Percentiles rank a stretch among this genome's conserved stretches.
These are phyloP conservation scores for Quercus cerris DNA, from an alignment of 306 rosid genomes.

Conservation along the genomic window DNA sequence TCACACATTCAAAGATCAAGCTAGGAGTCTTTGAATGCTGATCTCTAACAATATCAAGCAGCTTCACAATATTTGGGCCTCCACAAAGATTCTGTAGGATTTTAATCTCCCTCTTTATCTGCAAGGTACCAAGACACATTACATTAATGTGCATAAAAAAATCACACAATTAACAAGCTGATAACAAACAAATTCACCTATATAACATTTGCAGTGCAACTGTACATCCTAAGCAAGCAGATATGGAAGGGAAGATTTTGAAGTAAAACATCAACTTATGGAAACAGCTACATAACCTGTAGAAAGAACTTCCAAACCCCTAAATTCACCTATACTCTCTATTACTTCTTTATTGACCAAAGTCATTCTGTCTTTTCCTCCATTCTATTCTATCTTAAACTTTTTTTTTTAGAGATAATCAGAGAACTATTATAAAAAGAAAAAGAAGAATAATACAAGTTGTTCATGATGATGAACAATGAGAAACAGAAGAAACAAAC, in stretches of 20 bases:
- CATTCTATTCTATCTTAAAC: background rate
- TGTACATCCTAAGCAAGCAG: background rate
- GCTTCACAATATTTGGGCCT: slow-evolving; percentile 90
- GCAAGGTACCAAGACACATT: slow-evolving; percentile 19
- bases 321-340: background rate
- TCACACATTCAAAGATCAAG: slow-evolving; percentile 83
- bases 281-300: background rate
- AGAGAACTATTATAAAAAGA: too few relatives aligned
- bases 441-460: too few relatives aligned
- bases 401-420: background rate
- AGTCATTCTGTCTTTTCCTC: too few relatives aligned
- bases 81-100: slow-evolving; percentile 93
- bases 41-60: slow-evolving; percentile 82
- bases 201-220: background rate
- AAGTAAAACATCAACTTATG: background rate
- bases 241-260: background rate
- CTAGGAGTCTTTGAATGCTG: slow-evolving; percentile 91
- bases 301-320: background rate
- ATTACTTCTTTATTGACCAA: too few relatives aligned
- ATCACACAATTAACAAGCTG: background rate
- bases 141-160: background rate
- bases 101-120: slow-evolving; percentile 93
- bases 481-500: too few relatives aligned
- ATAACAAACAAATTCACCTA: background rate
- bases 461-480: too few relatives aligned